phyloP scores from a whole-genome alignment of 2,329 filamentous ascomycete genomes.

The Phaeophleospora eucalypticola region DNA sequence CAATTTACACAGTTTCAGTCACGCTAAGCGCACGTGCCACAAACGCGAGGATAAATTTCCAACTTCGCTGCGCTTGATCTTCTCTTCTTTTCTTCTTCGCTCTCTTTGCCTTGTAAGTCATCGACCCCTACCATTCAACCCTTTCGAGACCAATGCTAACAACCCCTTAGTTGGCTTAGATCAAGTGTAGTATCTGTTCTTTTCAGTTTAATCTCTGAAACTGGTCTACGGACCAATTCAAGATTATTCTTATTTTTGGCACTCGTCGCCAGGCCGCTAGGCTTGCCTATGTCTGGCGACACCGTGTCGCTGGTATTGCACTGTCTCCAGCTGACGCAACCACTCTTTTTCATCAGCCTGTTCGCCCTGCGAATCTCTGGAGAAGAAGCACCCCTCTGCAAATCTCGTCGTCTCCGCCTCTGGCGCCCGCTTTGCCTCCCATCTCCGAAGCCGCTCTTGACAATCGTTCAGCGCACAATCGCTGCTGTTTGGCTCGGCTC shows the following conservation, averaged over 20 bases:
- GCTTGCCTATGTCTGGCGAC: constrained; percentile 10
- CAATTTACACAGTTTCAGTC: neutral
- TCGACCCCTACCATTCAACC: neutral
- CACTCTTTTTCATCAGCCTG: constrained; percentile 11
- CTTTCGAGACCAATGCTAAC: neutral
- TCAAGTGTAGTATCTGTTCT: constrained; percentile 18
- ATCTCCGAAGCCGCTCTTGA: no score
- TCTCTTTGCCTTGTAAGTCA: constrained; percentile 13
- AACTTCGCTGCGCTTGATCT: neutral
- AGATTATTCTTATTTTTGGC: constrained; percentile 21
- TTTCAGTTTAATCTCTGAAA: constrained; percentile 23
- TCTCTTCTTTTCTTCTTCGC: constrained; percentile 2
- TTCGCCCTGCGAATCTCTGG: neutral
- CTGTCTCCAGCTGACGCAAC: constrained; percentile 11
- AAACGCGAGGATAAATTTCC: neutral
- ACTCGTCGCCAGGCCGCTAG: constrained; percentile 7
- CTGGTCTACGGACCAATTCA: constrained; percentile 16
- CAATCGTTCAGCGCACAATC: no score
- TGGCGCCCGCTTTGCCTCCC: no score
- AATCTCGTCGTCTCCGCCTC: no score
- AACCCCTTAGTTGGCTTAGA: constrained; percentile 3
- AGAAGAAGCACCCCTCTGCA: neutral
- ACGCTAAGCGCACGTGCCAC: neutral
- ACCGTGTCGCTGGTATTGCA: constrained; percentile 14
- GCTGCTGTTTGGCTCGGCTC: no score